These are phyloP conservation scores for Lactarius tabidus DNA, from an alignment of 768 basidiomycete genomes.

Conservation along the genomic window DNA sequence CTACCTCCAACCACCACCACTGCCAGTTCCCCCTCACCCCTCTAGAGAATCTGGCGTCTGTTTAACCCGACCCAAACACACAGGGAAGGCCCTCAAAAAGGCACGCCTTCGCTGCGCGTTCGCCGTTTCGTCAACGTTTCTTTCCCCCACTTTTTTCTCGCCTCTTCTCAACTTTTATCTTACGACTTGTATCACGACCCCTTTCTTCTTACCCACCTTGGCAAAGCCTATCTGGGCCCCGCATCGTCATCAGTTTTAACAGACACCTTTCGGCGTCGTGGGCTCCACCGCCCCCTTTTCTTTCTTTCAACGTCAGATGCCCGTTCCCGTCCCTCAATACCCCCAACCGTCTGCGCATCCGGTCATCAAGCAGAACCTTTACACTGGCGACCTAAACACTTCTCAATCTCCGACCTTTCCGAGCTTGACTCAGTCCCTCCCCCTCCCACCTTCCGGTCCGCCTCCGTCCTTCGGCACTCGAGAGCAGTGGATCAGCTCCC, in stretches of 20 bases:
- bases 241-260: slow-evolving; percentile 34
- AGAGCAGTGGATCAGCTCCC: slow-evolving; percentile 69
- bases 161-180: slow-evolving; percentile 36
- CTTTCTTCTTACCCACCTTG: slow-evolving; percentile 37
- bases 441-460: slow-evolving; percentile 54
- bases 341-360: slow-evolving; percentile 57
- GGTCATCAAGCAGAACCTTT: slow-evolving; percentile 52
- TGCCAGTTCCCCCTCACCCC: slow-evolving; percentile 25
- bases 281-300: slow-evolving; percentile 27
- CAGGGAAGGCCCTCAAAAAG: slow-evolving; percentile 49
- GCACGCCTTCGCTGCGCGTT: slow-evolving; percentile 94
- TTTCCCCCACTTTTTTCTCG: slow-evolving; percentile 31
- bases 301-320: slow-evolving; percentile 59
- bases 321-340: slow-evolving; percentile 74
- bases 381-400: slow-evolving; percentile 39
- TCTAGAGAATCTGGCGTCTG: slow-evolving; percentile 14
- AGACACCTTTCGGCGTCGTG: slow-evolving; percentile 21
- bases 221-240: slow-evolving; percentile 39
- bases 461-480: slow-evolving; percentile 63
- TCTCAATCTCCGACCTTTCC: slow-evolving; percentile 45
- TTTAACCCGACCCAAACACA: slow-evolving; percentile 14
- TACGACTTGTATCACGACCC: slow-evolving; percentile 75
- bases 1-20: slow-evolving; percentile 28
- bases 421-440: slow-evolving; percentile 53
- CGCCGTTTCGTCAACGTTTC: slow-evolving; percentile 46